phyloP scores from a whole-genome alignment of 345 rosid genomes.

The Syzygium grande region DNA sequence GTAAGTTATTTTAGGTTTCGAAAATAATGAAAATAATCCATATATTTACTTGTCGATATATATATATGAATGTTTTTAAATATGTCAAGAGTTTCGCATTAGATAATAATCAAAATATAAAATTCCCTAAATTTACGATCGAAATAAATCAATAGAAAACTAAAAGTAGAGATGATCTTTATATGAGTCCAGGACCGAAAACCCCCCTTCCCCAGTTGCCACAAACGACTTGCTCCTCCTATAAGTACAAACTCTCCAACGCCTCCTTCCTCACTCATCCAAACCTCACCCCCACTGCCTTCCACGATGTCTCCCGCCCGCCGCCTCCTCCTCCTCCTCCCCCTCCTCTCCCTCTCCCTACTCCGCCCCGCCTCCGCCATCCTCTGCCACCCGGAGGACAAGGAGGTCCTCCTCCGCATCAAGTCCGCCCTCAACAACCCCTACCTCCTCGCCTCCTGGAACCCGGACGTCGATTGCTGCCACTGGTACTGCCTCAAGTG shows the following conservation, averaged over 20 bases:
- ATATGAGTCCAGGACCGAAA: neutral
- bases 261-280: neutral
- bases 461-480: conserved; percentile 7
- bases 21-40: neutral
- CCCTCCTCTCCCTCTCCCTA: neutral
- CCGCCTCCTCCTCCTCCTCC: neutral
- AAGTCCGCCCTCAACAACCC: neutral
- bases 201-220: neutral
- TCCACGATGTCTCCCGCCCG: neutral
- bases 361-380: neutral
- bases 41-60: neutral
- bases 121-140: neutral
- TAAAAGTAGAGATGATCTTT: neutral
- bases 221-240: neutral
- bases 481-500: conserved; percentile 5
- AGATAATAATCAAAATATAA: neutral
- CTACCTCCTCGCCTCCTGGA: conserved; percentile 3
- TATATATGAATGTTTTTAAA: no score
- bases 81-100: neutral
- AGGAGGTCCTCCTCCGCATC: conserved; percentile 4
- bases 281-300: neutral
- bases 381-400: neutral
- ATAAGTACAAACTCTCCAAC: neutral
- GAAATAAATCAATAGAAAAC: neutral
- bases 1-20: neutral